Percentiles rank a stretch among this genome's conserved stretches.
These are phyloP conservation scores for Didymella arachidicola DNA, from an alignment of 2,329 filamentous ascomycete species.

Conservation along the genomic window DNA sequence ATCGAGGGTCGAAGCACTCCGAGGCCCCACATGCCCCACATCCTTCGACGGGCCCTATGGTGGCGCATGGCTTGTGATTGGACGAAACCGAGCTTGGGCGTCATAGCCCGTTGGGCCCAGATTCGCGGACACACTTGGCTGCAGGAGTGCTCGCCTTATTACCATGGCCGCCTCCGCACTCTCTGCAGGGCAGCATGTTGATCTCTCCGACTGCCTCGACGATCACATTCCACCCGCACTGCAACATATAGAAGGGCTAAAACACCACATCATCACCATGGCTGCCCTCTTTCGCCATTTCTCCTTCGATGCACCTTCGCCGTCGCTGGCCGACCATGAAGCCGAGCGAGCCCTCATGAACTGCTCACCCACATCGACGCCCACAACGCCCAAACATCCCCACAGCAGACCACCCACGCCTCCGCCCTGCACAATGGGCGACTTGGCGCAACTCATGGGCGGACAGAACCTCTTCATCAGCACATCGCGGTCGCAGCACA, in stretches of 20 bases:
- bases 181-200: slow-evolving; percentile 10
- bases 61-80: not conserved
- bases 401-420: slow-evolving; percentile 36
- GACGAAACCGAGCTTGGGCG: not conserved
- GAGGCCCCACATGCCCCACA: not conserved
- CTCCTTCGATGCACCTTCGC: slow-evolving; percentile 49
- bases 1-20: slow-evolving; percentile 3
- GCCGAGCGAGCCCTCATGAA: slow-evolving; percentile 43
- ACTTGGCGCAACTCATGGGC: slow-evolving; percentile 46
- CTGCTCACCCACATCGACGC: slow-evolving; percentile 45
- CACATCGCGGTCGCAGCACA: slow-evolving; percentile 15
- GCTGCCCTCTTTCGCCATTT: slow-evolving; percentile 50
- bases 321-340: slow-evolving; percentile 38
- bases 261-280: slow-evolving; percentile 1
- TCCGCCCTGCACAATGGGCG: slow-evolving; percentile 45
- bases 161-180: slow-evolving; percentile 23
- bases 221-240: not conserved
- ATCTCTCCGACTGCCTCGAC: slow-evolving; percentile 1
- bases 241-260: slow-evolving; percentile 8
- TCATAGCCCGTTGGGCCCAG: slow-evolving; percentile 16
- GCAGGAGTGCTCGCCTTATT: slow-evolving; percentile 18
- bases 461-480: slow-evolving; percentile 45
- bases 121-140: slow-evolving; percentile 11
- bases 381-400: slow-evolving; percentile 12
- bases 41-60: not conserved